Base-by-base conservation (phyloP, 352 stramenopile species). In the Phytopythium montanum region DNA sequence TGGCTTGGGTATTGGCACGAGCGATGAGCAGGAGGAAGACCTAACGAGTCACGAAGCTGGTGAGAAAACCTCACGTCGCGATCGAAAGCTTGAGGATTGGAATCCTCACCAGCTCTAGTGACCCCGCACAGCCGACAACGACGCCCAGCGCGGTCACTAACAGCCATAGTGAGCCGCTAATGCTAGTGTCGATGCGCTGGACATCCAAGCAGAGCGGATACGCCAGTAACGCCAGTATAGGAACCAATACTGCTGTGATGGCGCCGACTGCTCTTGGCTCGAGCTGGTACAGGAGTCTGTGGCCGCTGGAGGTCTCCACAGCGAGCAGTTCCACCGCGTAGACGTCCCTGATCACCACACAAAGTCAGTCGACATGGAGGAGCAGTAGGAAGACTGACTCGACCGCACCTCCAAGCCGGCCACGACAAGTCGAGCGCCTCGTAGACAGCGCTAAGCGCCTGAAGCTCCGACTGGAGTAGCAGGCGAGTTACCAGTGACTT, bases 341-440 rank as follows among this genome's bases (percentile, higher is more conserved):
- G 14, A 54, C 5, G 12, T 44, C 44, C 29, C 31, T 61, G 39
- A 5, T 3, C 12, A 34, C 21, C 18, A 2, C n/a, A 14, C 10
- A 19, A 26, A 19, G 1, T 19, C 8, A 21, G 3, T 9, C 13
- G 34, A 18, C 7, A 2, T 19, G 23, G 14, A 51, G 41, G 23
- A 28, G 9, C 4, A 36, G 14, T 21, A 28, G 4, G 16, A 36
- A 42, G 28, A 9, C 4, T 3, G 38, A 2, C 5, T 8, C 3
- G 12, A 53, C 31, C 45, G 54, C 41, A 54, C 42, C 44, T 54
- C 42, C 55, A 54, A 23, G 39, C 21, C 5, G 39, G 23, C 55
- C 33, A 53, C 33, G 45, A n/a, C 2, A 23, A 21, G 31, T 61
- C 55, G 29, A 61, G 45, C 13, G 23, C 44, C 25, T 36, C 23